phyloP scores from a whole-genome alignment of 2,329 filamentous ascomycete species.

The Penicillium griseofulvum region DNA sequence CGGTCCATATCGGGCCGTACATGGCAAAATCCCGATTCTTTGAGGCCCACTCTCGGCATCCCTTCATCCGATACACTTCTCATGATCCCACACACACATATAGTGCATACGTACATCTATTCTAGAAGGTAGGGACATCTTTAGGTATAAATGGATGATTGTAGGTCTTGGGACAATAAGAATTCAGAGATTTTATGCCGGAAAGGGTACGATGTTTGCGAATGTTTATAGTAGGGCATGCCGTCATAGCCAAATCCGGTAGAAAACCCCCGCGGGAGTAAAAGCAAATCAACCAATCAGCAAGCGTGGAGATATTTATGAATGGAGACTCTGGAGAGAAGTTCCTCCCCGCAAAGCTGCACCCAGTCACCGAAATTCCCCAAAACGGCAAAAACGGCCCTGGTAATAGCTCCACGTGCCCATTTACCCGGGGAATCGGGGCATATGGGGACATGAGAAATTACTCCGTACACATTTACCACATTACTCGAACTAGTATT shows the following conservation, averaged over 20 bases:
- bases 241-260: constrained; percentile 6
- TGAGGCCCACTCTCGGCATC: background rate
- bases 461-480: background rate
- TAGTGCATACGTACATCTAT: background rate
- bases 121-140: background rate
- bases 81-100: background rate
- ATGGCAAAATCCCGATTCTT: background rate
- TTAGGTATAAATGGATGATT: background rate
- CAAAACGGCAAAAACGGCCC: constrained; percentile 4
- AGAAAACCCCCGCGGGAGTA: background rate
- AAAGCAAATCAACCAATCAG: background rate
- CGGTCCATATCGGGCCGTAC: background rate
- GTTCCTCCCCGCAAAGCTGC: constrained; percentile 14
- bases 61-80: background rate
- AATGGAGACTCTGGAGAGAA: background rate
- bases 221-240: background rate
- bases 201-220: no score
- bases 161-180: background rate
- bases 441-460: constrained; percentile 4
- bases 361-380: constrained; percentile 16
- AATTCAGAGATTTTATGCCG: background rate
- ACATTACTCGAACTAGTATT: no score
- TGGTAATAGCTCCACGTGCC: constrained; percentile 3
- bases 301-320: background rate
- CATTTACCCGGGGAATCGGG: constrained; percentile 18